phyloP scores from a whole-genome alignment of 345 rosid genomes.

The Anastatica hierochuntica region DNA sequence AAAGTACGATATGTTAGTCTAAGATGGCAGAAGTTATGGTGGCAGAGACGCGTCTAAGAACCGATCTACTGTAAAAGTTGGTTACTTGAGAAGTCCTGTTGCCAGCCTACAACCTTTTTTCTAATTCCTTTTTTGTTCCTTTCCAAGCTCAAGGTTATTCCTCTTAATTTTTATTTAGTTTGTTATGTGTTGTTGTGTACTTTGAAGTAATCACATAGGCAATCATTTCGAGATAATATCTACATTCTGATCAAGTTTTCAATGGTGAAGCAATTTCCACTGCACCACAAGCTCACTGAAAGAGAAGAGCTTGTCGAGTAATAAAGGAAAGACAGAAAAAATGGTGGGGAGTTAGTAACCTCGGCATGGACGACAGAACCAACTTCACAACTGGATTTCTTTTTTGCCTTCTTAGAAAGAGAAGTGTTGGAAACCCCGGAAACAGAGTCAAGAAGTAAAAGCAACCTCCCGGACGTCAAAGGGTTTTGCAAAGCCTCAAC shows the following conservation, averaged over 20 bases:
- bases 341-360: slow-evolving; percentile 39
- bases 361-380: slow-evolving; percentile 86
- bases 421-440: slow-evolving; percentile 51
- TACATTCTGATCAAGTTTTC: slow-evolving; percentile 1
- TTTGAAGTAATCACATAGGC: no score
- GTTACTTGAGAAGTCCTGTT: not conserved
- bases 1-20: slow-evolving; percentile 17
- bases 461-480: slow-evolving; percentile 63
- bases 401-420: slow-evolving; percentile 69
- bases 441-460: slow-evolving; percentile 66
- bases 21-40: slow-evolving; percentile 6
- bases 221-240: not conserved
- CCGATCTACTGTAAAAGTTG: not conserved
- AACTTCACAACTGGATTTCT: slow-evolving; percentile 49
- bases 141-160: no score
- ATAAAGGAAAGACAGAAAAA: not conserved
- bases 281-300: not conserved
- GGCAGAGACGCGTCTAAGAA: not conserved
- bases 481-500: slow-evolving; percentile 62
- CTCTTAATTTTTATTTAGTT: no score
- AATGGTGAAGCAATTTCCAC: slow-evolving; percentile 1
- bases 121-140: no score
- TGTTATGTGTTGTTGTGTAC: no score
- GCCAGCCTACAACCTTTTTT: no score
- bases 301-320: not conserved